phyloP scores from a whole-genome alignment of 306 rosid genomes.

The Hippophae gyantsensis region DNA sequence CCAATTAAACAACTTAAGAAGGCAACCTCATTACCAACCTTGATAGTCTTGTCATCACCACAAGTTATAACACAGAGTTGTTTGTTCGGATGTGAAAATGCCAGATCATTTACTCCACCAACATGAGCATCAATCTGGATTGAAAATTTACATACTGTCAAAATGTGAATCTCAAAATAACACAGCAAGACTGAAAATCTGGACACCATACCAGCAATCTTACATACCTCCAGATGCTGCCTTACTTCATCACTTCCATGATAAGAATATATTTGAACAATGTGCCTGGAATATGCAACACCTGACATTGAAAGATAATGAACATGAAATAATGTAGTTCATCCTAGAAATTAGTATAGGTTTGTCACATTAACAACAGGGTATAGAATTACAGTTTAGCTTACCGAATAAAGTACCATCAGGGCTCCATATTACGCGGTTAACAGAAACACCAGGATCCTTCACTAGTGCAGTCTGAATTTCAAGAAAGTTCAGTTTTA shows the following conservation, averaged over 20 bases:
- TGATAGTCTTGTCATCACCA: constrained; percentile 92
- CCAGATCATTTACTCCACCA: constrained; percentile 97
- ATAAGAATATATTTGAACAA: constrained; percentile 89
- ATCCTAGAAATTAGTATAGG: constrained; percentile 4
- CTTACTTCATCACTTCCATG: constrained; percentile 60
- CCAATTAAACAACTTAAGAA: constrained; percentile 16
- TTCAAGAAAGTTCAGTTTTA: constrained; percentile 21
- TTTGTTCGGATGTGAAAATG: constrained; percentile 93
- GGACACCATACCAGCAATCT: background rate
- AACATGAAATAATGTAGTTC: constrained; percentile 7
- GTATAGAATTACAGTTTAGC: constrained; percentile 19
- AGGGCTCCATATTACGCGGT: constrained; percentile 98
- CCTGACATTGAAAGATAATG: constrained; percentile 36
- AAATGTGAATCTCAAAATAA: constrained; percentile 8
- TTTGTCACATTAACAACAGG: constrained; percentile 8
- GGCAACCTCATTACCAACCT: constrained; percentile 38
- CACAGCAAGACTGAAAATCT: constrained; percentile 3
- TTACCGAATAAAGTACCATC: constrained; percentile 89
- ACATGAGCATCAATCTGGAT: constrained; percentile 88
- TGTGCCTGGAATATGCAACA: constrained; percentile 90
- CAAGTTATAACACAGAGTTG: constrained; percentile 95
- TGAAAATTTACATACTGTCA: constrained; percentile 13
- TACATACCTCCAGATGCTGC: constrained; percentile 74
- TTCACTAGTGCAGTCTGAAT: constrained; percentile 84
- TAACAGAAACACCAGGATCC: constrained; percentile 90